These are phyloP conservation scores for Coleophoma eucalyptorum DNA, from an alignment of 2,329 filamentous ascomycete species.

Conservation along the genomic window DNA sequence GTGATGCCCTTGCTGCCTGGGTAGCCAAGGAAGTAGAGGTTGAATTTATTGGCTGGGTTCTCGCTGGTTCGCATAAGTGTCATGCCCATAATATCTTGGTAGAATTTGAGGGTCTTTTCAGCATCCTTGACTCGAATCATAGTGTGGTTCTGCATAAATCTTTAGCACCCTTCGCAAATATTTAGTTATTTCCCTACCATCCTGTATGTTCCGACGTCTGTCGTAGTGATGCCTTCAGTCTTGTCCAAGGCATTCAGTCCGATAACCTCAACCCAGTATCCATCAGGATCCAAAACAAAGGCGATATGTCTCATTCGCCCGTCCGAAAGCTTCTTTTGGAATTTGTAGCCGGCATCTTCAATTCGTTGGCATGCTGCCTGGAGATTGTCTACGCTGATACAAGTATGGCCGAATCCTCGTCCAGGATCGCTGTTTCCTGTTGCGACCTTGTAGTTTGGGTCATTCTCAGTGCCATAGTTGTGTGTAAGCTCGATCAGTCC, in stretches of 20 bases:
- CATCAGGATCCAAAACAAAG: conserved; percentile 85
- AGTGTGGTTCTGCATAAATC: conserved; percentile 64
- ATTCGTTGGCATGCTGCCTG: conserved; percentile 87
- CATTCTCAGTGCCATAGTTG: conserved; percentile 85
- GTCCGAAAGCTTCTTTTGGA: conserved; percentile 92
- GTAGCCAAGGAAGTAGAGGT: conserved; percentile 91
- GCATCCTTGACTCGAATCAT: conserved; percentile 92
- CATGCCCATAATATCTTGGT: conserved; percentile 89
- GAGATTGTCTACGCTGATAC: conserved; percentile 78
- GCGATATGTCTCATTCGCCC: conserved; percentile 86
- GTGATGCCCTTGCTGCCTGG: conserved; percentile 50
- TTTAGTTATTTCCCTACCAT: conserved; percentile 40
- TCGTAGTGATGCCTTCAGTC: conserved; percentile 68
- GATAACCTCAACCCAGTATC: conserved; percentile 81
- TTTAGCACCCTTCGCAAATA: too few species aligned
- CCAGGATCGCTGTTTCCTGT: conserved; percentile 88
- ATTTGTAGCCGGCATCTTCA: conserved; percentile 85
- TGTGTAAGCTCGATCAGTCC: conserved; percentile 84
- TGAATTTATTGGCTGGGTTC: conserved; percentile 70
- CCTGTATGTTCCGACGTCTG: conserved; percentile 72
- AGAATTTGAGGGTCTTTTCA: conserved; percentile 72
- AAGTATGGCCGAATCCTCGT: conserved; percentile 72
- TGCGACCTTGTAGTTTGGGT: conserved; percentile 73
- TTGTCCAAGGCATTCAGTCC: conserved; percentile 68
- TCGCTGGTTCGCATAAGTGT: conserved; percentile 70